Base-by-base conservation (phyloP, 2,329 filamentous ascomycete species). In the Trichophyton rubrum region DNA sequence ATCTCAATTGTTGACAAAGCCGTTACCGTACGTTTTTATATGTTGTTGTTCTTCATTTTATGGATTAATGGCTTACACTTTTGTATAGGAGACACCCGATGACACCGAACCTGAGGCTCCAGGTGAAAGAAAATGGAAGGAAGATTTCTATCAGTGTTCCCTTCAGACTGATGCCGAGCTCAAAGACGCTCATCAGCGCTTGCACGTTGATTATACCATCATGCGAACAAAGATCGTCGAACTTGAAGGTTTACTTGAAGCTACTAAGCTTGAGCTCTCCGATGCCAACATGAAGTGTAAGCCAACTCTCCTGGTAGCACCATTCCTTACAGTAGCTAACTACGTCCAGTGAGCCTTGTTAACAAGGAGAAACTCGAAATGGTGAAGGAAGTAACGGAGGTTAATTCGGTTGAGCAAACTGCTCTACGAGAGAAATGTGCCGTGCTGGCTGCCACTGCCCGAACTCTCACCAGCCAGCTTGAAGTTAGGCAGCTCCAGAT, bases 351-450 rank as follows among this genome's bases (percentile, higher is more conserved):
- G 60, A 67, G 67, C 51, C 67, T 74, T 58, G 67, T 71, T 60
- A 67, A 68, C 59, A 70, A 71, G 53, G 74, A 76, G 51, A 73
- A 74, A 47, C 58, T 70, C 15, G 74, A 75, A 22, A 69, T 75
- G 45, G 63, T 74, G 57, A 66, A 70, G 40, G 72, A 71, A 63
- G 63, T 73, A 59, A 71, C 72, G 55, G 71, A 74, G 59, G 67
- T 68, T 51, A 70, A 69, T 24, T 68, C 69, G 2, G 64, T 68
- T 3, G 74, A 75, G 62, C 58, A 73, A 30, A 60, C 67, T 45
- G 72, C 69, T 59, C 60, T 71, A 17, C 72, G 73, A 13, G 67
- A 66, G 17, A 71, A 73, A 33, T 72, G 71, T 68, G 70, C 71
- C 55, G 67, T 63, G 51, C 66, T 71, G 35, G 68, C 64, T 15